A percentile compares a stretch with the other conserved stretches of the same genome.
phyloP scores from a whole-genome alignment of 768 basidiomycete genomes.

The Fistulinella prunicolor region DNA sequence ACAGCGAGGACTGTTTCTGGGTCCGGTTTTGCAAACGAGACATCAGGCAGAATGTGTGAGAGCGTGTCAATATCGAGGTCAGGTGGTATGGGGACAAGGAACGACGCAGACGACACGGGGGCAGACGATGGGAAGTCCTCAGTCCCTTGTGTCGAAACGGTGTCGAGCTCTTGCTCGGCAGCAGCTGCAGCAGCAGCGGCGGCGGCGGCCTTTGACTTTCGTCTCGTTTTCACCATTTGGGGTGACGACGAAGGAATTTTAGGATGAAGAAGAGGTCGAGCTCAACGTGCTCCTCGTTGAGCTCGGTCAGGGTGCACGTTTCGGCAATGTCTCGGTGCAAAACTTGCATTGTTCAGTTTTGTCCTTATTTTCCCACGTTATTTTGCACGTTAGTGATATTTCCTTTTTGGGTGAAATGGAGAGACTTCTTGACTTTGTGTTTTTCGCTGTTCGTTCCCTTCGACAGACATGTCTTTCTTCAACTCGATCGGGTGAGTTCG shows the following conservation, averaged over 20 bases:
- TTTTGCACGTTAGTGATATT: too few species aligned
- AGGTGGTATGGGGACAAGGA: conserved; percentile 51
- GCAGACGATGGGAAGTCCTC: conserved; percentile 34
- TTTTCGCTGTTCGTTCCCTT: not conserved
- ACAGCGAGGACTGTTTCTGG: conserved; percentile 58
- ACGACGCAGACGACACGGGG: conserved; percentile 21
- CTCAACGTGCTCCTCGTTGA: conserved; percentile 37
- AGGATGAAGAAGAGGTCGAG: conserved; percentile 19
- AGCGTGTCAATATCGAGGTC: conserved; percentile 67
- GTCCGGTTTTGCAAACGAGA: conserved; percentile 52
- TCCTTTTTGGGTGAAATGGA: conserved; percentile 2
- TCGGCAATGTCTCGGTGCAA: conserved; percentile 10
- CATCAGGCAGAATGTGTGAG: conserved; percentile 58
- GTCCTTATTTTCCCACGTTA: conserved; percentile 19
- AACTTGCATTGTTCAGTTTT: too few species aligned
- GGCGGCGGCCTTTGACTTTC: conserved; percentile 56
- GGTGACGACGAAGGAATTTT: not conserved
- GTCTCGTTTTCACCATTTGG: conserved; percentile 51
- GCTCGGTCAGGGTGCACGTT: conserved; percentile 22
- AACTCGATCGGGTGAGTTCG: conserved; percentile 71
- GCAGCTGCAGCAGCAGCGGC: conserved; percentile 34
- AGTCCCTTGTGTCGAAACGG: conserved; percentile 31
- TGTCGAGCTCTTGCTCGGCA: conserved; percentile 32
- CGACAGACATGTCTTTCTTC: conserved; percentile 68
- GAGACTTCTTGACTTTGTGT: too few species aligned